These are phyloP conservation scores for Chiua virens DNA, from an alignment of 768 basidiomycete genomes.

Conservation along the genomic window DNA sequence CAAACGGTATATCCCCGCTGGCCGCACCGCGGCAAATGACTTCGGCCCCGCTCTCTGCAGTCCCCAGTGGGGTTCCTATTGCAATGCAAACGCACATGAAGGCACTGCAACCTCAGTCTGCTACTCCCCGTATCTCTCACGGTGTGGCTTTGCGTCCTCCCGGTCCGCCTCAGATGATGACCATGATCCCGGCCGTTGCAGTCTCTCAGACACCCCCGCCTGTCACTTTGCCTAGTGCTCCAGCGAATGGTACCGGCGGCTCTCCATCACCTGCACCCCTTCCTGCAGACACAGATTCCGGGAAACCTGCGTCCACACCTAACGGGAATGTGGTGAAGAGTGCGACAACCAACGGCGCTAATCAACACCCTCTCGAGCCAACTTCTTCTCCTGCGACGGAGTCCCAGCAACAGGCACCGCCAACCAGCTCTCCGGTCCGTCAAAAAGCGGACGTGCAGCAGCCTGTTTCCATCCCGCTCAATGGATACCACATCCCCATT, in stretches of 20 bases:
- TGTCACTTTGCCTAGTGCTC: slow-evolving; percentile 19
- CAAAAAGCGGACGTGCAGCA: slow-evolving; percentile 52
- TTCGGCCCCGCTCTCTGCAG: slow-evolving; percentile 22
- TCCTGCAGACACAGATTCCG: slow-evolving; percentile 46
- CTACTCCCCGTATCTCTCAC: slow-evolving; percentile 56
- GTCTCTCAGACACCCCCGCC: slow-evolving; percentile 36
- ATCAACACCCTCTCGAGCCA: slow-evolving; percentile 24
- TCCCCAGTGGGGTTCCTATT: slow-evolving; percentile 51
- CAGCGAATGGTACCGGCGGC: slow-evolving; percentile 34
- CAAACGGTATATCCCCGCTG: slow-evolving; percentile 29
- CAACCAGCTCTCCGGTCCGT: slow-evolving; percentile 40
- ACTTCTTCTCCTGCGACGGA: slow-evolving; percentile 14
- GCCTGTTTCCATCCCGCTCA: slow-evolving; percentile 36
- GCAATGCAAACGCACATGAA: slow-evolving; percentile 60
- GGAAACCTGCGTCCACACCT: slow-evolving; percentile 15
- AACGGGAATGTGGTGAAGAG: slow-evolving; percentile 29
- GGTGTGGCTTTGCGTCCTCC: slow-evolving; percentile 38
- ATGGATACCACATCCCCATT: slow-evolving; percentile 51
- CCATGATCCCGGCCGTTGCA: slow-evolving; percentile 31
- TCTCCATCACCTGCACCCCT: slow-evolving; percentile 34
- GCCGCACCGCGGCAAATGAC: slow-evolving; percentile 20
- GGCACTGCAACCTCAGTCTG: slow-evolving; percentile 54
- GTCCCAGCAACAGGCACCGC: slow-evolving; percentile 22
- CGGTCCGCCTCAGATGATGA: slow-evolving; percentile 33
- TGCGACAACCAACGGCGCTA: slow-evolving; percentile 26